Evolutionary conservation across 2,329 filamentous ascomycete genomes (phyloP).

Genomic region (Aspergillus pseudoglaucus): DNA sequence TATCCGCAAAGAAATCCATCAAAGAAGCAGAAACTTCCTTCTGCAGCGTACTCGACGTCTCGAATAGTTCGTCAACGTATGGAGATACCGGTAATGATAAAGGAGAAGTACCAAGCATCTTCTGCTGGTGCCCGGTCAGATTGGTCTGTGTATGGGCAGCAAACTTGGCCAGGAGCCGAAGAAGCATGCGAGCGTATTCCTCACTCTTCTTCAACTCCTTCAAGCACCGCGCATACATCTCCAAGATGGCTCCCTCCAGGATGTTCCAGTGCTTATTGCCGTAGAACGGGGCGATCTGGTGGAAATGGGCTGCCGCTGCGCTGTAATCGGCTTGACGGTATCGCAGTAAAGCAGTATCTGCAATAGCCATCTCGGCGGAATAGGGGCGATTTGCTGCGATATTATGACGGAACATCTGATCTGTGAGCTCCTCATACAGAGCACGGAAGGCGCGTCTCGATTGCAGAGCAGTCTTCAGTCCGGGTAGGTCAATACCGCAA

Average conservation of each 20-base stretch:
- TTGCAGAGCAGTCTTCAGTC: constrained; percentile 56
- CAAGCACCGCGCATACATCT: constrained; percentile 78
- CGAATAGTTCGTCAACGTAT: constrained; percentile 39
- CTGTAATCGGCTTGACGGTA: constrained; percentile 68
- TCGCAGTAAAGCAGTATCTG: constrained; percentile 80
- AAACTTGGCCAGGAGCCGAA: constrained; percentile 54
- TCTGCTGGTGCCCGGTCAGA: constrained; percentile 22
- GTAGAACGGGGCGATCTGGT: constrained; percentile 71
- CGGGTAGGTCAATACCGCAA: constrained; percentile 49
- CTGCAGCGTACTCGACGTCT: constrained; percentile 44
- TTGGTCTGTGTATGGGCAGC: constrained; percentile 27
- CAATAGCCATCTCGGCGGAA: constrained; percentile 68
- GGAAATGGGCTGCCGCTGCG: constrained; percentile 70
- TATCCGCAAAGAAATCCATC: constrained; percentile 64
- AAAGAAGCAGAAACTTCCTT: constrained; percentile 63
- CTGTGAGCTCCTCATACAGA: constrained; percentile 70
- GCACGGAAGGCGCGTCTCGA: constrained; percentile 59
- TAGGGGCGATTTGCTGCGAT: constrained; percentile 71
- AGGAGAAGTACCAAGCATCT: constrained; percentile 23
- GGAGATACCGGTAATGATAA: constrained; percentile 27
- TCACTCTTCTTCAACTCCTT: constrained; percentile 68
- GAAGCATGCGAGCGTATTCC: constrained; percentile 68
- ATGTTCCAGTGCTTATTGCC: constrained; percentile 70
- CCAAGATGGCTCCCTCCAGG: constrained; percentile 74
- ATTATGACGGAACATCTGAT: constrained; percentile 76